These are phyloP conservation scores for Castanea mollissima DNA, from an alignment of 306 rosid genomes.

Conservation along the genomic window DNA sequence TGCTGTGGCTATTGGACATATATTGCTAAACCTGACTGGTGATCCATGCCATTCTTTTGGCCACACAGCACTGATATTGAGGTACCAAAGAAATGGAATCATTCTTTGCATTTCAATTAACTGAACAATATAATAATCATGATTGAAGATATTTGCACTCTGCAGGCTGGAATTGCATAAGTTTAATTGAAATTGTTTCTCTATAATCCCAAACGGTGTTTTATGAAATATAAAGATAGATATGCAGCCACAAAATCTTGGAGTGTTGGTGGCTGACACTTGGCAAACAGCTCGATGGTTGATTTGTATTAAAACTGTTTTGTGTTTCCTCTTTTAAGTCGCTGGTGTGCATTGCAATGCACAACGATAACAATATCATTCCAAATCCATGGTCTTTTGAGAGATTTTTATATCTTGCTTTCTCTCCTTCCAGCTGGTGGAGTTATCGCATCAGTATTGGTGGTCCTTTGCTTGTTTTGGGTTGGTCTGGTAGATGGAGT, in stretches of 20 bases:
- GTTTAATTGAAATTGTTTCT: background rate
- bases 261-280: background rate
- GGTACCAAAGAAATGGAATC: background rate
- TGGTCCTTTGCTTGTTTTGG: slow-evolving; percentile 77
- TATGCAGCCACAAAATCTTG: background rate
- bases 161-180: background rate
- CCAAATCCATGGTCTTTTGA: slow-evolving; percentile 2
- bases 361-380: background rate
- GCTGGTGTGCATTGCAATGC: background rate
- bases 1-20: background rate
- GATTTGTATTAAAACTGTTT: background rate
- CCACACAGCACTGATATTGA: background rate
- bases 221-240: background rate
- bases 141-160: background rate
- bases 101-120: background rate
- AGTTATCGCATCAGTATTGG: slow-evolving; percentile 79
- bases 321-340: background rate
- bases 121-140: background rate
- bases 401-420: background rate
- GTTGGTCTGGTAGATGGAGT: slow-evolving; percentile 67
- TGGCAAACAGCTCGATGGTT: background rate
- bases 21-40: background rate
- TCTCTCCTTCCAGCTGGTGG: slow-evolving; percentile 65
- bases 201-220: background rate
- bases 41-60: slow-evolving; percentile 12